Percentiles rank a stretch among this genome's conserved stretches.
These are phyloP conservation scores for Ophidiomyces ophidiicola DNA, from an alignment of 2,329 filamentous ascomycete genomes.

Conservation along the genomic window DNA sequence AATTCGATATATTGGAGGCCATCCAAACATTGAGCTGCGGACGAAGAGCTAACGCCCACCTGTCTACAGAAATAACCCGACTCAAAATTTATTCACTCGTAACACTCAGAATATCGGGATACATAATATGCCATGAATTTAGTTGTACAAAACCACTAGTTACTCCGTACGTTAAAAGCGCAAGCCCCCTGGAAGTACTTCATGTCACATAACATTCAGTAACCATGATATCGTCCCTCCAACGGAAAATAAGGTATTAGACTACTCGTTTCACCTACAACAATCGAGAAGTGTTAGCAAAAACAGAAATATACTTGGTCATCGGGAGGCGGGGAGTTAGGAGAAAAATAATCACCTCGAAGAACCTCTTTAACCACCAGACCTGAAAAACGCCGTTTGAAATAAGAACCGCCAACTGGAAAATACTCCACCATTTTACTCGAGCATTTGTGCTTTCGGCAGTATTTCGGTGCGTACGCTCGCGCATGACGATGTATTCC, in stretches of 20 bases:
- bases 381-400: constrained; percentile 96
- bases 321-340: neutral
- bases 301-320: constrained; percentile 4
- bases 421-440: constrained; percentile 99
- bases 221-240: constrained; percentile 2
- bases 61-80: too few relatives aligned
- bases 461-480: constrained; percentile 94
- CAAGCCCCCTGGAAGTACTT: constrained; percentile 5
- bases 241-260: constrained; percentile 20
- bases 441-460: constrained; percentile 94
- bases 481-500: constrained; percentile 86
- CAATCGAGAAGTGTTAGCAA: constrained; percentile 11
- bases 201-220: constrained; percentile 9
- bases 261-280: constrained; percentile 38
- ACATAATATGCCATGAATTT: too few relatives aligned
- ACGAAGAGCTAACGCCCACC: too few relatives aligned
- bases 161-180: constrained; percentile 3
- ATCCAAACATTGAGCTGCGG: too few relatives aligned
- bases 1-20: too few relatives aligned
- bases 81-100: too few relatives aligned
- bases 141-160: too few relatives aligned
- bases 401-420: constrained; percentile 78
- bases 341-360: constrained; percentile 51
- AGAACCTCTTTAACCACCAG: constrained; percentile 98
- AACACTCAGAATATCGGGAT: too few relatives aligned